Percentiles rank a stretch among this genome's conserved stretches.
These are phyloP conservation scores for Talaromyces sp. DNA, from an alignment of 2,329 filamentous ascomycete species.

Conservation along the genomic window DNA sequence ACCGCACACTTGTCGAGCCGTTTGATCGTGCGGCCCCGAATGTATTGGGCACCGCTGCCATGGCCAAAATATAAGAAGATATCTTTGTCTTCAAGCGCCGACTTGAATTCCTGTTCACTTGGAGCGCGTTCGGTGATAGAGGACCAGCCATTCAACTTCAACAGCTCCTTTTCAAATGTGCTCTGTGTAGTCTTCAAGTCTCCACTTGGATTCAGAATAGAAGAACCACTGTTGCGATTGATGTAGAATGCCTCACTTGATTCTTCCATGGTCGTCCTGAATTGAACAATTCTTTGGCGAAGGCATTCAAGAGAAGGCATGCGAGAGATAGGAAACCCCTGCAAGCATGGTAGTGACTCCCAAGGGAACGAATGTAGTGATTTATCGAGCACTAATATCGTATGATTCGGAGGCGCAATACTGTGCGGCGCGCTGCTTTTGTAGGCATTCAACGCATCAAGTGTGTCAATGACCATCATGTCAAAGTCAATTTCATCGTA, in stretches of 20 bases:
- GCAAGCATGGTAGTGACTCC: constrained; percentile 88
- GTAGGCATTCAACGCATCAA: constrained; percentile 77
- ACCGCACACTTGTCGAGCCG: constrained; percentile 72
- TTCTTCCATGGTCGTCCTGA: constrained; percentile 19
- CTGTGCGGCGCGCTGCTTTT: constrained; percentile 48
- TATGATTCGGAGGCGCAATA: constrained; percentile 50
- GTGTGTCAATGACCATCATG: constrained; percentile 77
- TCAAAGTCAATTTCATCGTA: constrained; percentile 99
- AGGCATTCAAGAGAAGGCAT: constrained; percentile 82
- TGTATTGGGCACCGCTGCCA: constrained; percentile 90
- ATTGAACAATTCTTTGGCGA: constrained; percentile 64
- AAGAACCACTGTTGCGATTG: constrained; percentile 44
- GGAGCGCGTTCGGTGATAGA: constrained; percentile 65
- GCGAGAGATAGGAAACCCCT: constrained; percentile 72
- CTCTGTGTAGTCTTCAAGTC: constrained; percentile 77
- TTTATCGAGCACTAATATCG: constrained; percentile 87
- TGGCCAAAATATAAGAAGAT: constrained; percentile 93
- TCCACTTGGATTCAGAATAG: constrained; percentile 82
- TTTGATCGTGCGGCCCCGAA: constrained; percentile 76
- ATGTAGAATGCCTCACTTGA: constrained; percentile 46
- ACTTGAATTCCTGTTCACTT: constrained; percentile 70
- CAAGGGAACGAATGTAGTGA: constrained; percentile 86
- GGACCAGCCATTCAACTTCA: constrained; percentile 55
- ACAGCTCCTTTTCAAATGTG: constrained; percentile 64
- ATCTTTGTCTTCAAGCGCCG: constrained; percentile 59